Evolutionary conservation across 306 rosid genomes (phyloP).

Genomic region (Casuarina cunninghamiana): DNA sequence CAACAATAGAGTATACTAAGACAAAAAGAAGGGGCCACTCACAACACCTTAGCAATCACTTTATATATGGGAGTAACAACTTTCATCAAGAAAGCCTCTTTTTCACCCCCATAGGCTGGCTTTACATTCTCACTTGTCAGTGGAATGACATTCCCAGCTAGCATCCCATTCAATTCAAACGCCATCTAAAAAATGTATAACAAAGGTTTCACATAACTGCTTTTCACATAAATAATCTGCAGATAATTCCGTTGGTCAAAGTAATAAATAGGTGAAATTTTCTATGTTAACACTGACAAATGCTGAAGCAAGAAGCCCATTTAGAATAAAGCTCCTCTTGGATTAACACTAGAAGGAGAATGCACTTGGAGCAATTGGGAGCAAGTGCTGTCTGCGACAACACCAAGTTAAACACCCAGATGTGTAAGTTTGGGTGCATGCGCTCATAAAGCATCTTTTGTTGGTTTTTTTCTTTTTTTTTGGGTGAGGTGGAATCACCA

Average conservation of each 20-base stretch:
- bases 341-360: not conserved
- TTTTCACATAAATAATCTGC: not conserved
- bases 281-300: not conserved
- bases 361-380: too few species aligned
- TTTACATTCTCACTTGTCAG: slow-evolving; percentile 95
- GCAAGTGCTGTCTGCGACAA: too few species aligned
- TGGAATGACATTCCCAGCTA: slow-evolving; percentile 98
- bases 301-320: not conserved
- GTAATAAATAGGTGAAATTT: not conserved
- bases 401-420: not conserved
- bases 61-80: too few species aligned
- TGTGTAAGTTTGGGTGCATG: too few species aligned
- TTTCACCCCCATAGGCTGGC: slow-evolving; percentile 99
- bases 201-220: not conserved
- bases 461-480: too few species aligned
- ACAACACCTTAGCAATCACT: slow-evolving; percentile 85
- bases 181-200: slow-evolving; percentile 73
- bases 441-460: not conserved
- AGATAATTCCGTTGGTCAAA: not conserved
- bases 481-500: too few species aligned
- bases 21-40: slow-evolving; percentile 3
- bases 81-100: slow-evolving; percentile 83
- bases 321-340: not conserved
- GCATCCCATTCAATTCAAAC: slow-evolving; percentile 96
- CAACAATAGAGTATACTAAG: slow-evolving; percentile 12